Base-by-base conservation (phyloP, 2,329 filamentous ascomycete species). In the Talaromyces albobiverticillius region DNA sequence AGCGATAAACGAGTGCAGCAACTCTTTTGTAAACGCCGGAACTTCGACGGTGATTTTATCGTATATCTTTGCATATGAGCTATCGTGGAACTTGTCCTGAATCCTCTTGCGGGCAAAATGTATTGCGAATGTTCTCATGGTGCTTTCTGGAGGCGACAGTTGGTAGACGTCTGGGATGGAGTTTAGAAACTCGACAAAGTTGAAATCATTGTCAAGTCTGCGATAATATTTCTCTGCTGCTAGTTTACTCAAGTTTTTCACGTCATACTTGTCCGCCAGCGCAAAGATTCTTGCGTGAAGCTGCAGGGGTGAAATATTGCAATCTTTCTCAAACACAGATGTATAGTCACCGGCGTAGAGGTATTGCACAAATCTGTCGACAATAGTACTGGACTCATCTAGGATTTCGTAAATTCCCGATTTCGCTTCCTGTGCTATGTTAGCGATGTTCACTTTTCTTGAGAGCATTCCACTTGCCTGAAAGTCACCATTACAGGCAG, bases 111-210 rank as follows among this genome's bases (percentile, higher is more conserved):
- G 25, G 3, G 46, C 11, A 34, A 31, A 48, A 34, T 14, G 46
- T 22, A 32, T 34, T 22, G 31, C 25, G 11, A 13, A n/a, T 11
- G 10, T 34, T 48, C 46, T 48, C 18, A 48, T 2, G 3, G 2
- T 31, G 23, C 31, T 48, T 34, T 14, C 7, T 13, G 46, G 29
- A 4, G 31, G 46, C 13, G 46, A 18, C 20, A 40, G 32, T 10
- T 31, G 29, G 22, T 50, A 50, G n/a, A 50, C 46, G 32, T 50
- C 46, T 50, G 46, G 46, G 13, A 50, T 40, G 40, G 46, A 50
- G n/a, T 40, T 20, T 6, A 50, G 32, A 22, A 40, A 40, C 32
- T 50, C 46, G 4, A 40, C 26, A 13, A 6, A 20, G 10, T 36
- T 16, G 11, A 40, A 40, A 40, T 31, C 13, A 3, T 20, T 32